These are phyloP conservation scores for Moringa oleifera DNA, from an alignment of 345 rosid species.

Conservation along the genomic window DNA sequence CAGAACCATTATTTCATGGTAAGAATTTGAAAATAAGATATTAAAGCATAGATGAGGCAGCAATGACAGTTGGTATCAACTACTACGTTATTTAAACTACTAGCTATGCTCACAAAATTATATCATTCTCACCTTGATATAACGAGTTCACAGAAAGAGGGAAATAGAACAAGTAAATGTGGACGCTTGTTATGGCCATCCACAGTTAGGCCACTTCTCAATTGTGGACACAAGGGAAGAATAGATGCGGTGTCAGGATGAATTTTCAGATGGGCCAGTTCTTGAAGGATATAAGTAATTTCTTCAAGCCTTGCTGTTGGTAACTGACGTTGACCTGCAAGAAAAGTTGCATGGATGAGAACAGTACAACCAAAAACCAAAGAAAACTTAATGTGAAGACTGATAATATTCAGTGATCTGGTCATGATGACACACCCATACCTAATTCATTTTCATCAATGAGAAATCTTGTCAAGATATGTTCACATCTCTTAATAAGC, in stretches of 20 bases:
- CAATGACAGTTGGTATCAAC: neutral
- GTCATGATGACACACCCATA: conserved; percentile 7
- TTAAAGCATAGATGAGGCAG: neutral
- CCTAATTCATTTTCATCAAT: conserved; percentile 69
- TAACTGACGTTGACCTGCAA: conserved; percentile 61
- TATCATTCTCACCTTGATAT: conserved; percentile 55
- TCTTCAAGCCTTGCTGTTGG: conserved; percentile 84
- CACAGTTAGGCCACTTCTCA: conserved; percentile 41
- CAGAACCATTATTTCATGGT: neutral
- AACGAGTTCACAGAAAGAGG: conserved; percentile 85
- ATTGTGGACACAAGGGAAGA: conserved; percentile 57
- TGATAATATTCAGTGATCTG: neutral
- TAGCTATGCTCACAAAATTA: neutral
- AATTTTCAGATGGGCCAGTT: conserved; percentile 52
- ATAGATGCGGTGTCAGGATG: conserved; percentile 60
- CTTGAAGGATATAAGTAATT: conserved; percentile 54
- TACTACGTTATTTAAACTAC: too few relatives aligned
- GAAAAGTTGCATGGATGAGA: neutral
- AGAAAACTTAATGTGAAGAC: neutral
- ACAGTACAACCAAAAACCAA: neutral
- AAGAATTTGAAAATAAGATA: neutral
- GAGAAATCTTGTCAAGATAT: conserved; percentile 65
- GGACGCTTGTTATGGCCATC: conserved; percentile 34
- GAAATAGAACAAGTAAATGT: conserved; percentile 82
- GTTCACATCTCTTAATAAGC: conserved; percentile 69